Evolutionary conservation across 2,329 filamentous ascomycete species (phyloP), one percentile per base, ranked within the genome.

Genomic region (Calonectria honghensis): DNA sequence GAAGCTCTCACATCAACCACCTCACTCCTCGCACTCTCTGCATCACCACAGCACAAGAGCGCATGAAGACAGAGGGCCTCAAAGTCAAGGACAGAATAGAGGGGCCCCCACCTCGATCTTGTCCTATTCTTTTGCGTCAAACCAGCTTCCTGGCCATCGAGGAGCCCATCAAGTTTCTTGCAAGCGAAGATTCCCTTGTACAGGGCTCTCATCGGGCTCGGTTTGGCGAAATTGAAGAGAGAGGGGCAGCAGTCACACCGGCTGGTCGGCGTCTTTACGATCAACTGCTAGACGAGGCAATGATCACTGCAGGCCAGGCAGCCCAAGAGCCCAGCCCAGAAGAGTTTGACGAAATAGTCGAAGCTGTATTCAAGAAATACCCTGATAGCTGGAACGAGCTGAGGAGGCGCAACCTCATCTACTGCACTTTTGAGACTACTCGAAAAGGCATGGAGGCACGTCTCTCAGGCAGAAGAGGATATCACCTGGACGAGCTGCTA

Each of bases 181-280:
- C 32, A 13, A 0, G 88, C 88, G 27, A 14, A 4, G 68, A 61
- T 10, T 61, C 71, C 2, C 68, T 82, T 0, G 79, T 83, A 4
- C 66, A 79, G 1, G 86, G 86, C 6, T 84, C 82, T 0, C 88
- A 90, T 73, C 87, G 83, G 9, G 88, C 88, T 0, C 83, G 88
- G 0, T 90, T 90, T 59, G 89, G 88, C 0, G 89, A 90, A 78
- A 86, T 90, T 16, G 88, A 90, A 76, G 86, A 90, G 77, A 83
- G 89, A 6, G 89, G 89, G 0, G 87, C 86, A 1, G 88, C 89
- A 0, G 81, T 90, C 10, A 90, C 89, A 0, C 81, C 78, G 0
- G 81, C 84, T 14, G 88, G 89, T 0, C 82, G 88, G 3, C 73
- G 78, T 4, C 76, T 89, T 2, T 90, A 90, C 54, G 88, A 90